Evolutionary conservation across 2,329 filamentous ascomycete species (phyloP), one percentile per base, ranked within the genome.

Genomic region (Epichloe amarillans): DNA sequence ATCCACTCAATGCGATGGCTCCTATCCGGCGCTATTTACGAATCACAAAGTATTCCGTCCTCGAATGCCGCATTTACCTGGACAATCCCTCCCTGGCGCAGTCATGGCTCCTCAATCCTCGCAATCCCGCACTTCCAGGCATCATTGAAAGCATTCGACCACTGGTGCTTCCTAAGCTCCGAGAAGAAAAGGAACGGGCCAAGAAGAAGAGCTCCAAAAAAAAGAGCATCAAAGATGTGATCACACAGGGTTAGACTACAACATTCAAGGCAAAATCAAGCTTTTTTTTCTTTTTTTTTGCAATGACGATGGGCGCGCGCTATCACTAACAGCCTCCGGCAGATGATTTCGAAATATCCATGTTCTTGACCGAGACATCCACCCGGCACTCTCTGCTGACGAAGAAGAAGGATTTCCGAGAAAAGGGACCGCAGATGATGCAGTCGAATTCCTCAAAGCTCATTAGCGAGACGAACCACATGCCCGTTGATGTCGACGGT

Each of bases 11-110:
- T 33, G 56, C 23, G 42, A 96, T 96, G 90, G 85, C 89, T 12
- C 90, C 90, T 11, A 80, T 95, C 46, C 82, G 90, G 53, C 81
- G 90, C 60, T 96, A 97, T 65, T 76, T 97, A 50, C 82, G 91
- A 49, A 95, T 97, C 59, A 91, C 86, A 50, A 90, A 91, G 64
- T 87, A 88, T 66, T 95, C 91, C 4, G 89, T 96, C 35, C 77
- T 98, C n/a, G 93, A 98, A 75, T 89, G 88, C 56, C 89, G 90
- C 57, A 93, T 98, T 58, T 97, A 97, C 67, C 81, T 96, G 45
- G 91, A 97, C 57, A 90, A 91, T 60, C 93, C 93, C 0, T 80
- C 84, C 12, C 80, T 95, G 54, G 80, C 82, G 23, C 80, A 88
- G 57, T 83, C 84, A 62, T 96, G 94, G 82, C 79, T 98, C 17